phyloP scores from a whole-genome alignment of 495 filamentous ascomycete genomes.

The Penicillium lividum region DNA sequence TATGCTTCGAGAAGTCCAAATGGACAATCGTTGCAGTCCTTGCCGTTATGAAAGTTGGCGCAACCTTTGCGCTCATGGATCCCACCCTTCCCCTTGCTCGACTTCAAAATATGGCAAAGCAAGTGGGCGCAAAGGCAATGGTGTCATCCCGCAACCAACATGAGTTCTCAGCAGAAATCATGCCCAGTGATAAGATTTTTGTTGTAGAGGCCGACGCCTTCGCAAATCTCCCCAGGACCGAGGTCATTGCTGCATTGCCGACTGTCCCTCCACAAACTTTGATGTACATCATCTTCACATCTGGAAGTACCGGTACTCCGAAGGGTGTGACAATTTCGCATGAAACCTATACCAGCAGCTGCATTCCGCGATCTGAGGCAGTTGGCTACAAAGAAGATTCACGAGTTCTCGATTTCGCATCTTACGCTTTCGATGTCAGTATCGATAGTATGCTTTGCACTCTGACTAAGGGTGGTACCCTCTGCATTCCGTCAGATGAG shows the following conservation, averaged over 20 bases:
- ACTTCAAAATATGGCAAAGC: slow-evolving; percentile 38
- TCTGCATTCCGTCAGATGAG: slow-evolving; percentile 54
- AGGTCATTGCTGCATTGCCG: slow-evolving; percentile 16
- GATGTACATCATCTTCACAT: slow-evolving; percentile 53
- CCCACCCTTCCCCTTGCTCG: slow-evolving; percentile 39
- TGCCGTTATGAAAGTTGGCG: slow-evolving; percentile 46
- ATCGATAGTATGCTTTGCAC: slow-evolving; percentile 49
- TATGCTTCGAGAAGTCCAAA: slow-evolving; percentile 51
- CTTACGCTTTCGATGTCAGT: slow-evolving; percentile 51
- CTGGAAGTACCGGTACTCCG: slow-evolving; percentile 55
- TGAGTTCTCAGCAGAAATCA: slow-evolving; percentile 26
- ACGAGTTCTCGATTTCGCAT: slow-evolving; percentile 46
- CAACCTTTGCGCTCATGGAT: slow-evolving; percentile 41
- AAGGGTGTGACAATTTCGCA: slow-evolving; percentile 58
- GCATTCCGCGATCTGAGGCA: slow-evolving; percentile 36
- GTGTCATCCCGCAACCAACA: slow-evolving; percentile 32
- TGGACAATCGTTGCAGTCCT: slow-evolving; percentile 49
- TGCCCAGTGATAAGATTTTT: slow-evolving; percentile 29
- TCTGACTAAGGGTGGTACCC: slow-evolving; percentile 45
- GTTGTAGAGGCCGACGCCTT: slow-evolving; percentile 30
- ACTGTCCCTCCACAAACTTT: slow-evolving; percentile 32
- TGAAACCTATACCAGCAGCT: slow-evolving; percentile 43
- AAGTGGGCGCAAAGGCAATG: slow-evolving; percentile 37
- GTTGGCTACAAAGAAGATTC: slow-evolving; percentile 39
- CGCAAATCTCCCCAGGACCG: slow-evolving; percentile 2